Base-by-base conservation (phyloP, 2,329 filamentous ascomycete species). In the Stagonosporopsis tanaceti region DNA sequence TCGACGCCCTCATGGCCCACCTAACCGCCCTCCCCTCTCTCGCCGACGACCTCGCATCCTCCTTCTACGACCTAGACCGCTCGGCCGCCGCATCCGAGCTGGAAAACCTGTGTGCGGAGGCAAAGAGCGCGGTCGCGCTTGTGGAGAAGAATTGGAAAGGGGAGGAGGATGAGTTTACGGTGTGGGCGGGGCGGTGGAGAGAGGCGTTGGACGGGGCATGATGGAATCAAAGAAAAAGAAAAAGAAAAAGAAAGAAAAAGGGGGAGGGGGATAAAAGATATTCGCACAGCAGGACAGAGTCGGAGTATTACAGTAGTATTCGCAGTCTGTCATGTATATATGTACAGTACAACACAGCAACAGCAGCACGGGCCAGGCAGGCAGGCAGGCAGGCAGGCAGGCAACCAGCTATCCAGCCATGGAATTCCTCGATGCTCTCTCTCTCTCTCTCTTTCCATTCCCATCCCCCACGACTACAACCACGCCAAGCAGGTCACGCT, bases 131-230 rank as follows among this genome's bases (percentile, higher is more conserved):
- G 0, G 81, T 84, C 0, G 82, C 85, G 53, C 70, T 88, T 45
- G 75, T 91, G 12, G 78, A 79, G 47, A 78, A 81, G 57, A 81
- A 82, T 20, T 93, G 90, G 90, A 77, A 84, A 2, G 88, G 84
- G 0, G 76, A 83, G 44, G 81, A 85, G 17, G 93, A 97, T 68
- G 91, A 89, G 67, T 96, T 96, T 70, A 89, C 88, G 0, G 80
- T 84, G 15, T 96, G 93, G 93, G 86, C 84, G n/a, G 80, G 79
- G 46, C 85, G 83, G 47, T 87, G 84, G 83, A 57, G 74, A 35
- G 77, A 75, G 44, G 79, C 80, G 24, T 63, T 83, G 52, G 75
- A 78, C 22, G 76, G 78, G 59, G 58, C 58, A 20, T 72, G 20
- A 20, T 3, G 20, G 20, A 20, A 20, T 20, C 20, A 20, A 20